Conservation (phyloP, 495 filamentous ascomycete genomes). For the Penicillium taxi region DNA sequence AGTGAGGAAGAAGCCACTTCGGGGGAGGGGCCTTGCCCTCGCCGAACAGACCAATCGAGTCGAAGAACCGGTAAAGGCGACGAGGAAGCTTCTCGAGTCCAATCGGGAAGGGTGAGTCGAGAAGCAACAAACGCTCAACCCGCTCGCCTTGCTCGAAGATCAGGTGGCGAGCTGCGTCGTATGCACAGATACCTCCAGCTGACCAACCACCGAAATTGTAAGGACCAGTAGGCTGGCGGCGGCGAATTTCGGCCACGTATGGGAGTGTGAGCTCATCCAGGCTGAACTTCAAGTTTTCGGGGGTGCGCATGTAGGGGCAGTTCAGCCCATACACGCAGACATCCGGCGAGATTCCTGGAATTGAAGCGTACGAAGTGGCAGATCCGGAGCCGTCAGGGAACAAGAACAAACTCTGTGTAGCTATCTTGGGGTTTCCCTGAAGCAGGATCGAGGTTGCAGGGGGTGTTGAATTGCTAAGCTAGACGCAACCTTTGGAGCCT, state of each 20-base stretch:
- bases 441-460: conserved; percentile 44
- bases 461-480: conserved; percentile 20
- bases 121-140: conserved; percentile 68
- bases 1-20: conserved; percentile 78
- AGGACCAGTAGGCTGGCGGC: conserved; percentile 66
- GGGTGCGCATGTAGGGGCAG: conserved; percentile 59
- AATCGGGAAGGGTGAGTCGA: conserved; percentile 76
- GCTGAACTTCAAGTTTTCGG: conserved; percentile 46
- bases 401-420: conserved; percentile 38
- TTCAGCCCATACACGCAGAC: conserved; percentile 55
- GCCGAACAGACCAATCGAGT: conserved; percentile 71
- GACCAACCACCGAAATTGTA: conserved; percentile 71
- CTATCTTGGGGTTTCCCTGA: conserved; percentile 40
- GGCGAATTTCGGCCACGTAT: conserved; percentile 59
- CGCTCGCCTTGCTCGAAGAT: conserved; percentile 55
- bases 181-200: conserved; percentile 82
- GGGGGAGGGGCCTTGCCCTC: conserved; percentile 58
- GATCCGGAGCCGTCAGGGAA: conserved; percentile 46
- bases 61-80: conserved; percentile 71
- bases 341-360: conserved; percentile 47
- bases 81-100: conserved; percentile 70
- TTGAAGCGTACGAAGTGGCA: conserved; percentile 54
- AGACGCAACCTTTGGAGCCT: conserved; percentile 11
- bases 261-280: conserved; percentile 49
- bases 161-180: conserved; percentile 69